Conservation (phyloP, 352 stramenopile genomes). For the Phytophthora cryptogea region DNA sequence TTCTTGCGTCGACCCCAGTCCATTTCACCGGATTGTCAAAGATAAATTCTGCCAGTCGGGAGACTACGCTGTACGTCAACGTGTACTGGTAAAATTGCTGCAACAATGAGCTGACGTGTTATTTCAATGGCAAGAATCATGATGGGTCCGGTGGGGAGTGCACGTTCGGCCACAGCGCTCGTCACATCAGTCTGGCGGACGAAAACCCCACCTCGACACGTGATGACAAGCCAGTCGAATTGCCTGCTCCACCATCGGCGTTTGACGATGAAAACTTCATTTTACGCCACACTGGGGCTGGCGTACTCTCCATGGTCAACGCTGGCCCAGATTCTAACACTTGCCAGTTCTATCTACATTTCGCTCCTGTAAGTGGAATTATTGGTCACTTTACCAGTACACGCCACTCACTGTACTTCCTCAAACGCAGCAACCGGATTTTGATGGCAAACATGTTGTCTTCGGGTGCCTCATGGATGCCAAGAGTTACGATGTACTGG, state of each 20-base stretch:
- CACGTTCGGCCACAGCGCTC: slow-evolving; percentile 72
- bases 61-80: slow-evolving; percentile 77
- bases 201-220: slow-evolving; percentile 11
- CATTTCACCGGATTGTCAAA: slow-evolving; percentile 93
- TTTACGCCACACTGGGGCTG: slow-evolving; percentile 84
- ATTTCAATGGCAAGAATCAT: slow-evolving; percentile 53
- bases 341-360: slow-evolving; percentile 96
- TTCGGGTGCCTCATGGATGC: slow-evolving; percentile 64
- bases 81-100: neutral
- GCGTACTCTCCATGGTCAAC: slow-evolving; percentile 96
- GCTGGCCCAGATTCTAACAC: slow-evolving; percentile 94
- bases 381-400: neutral
- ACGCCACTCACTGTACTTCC: neutral
- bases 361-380: slow-evolving; percentile 37
- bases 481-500: slow-evolving; percentile 51
- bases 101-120: neutral
- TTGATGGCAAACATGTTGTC: slow-evolving; percentile 86
- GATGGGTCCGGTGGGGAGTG: slow-evolving; percentile 83
- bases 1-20: slow-evolving; percentile 27
- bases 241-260: slow-evolving; percentile 13
- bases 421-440: slow-evolving; percentile 35
- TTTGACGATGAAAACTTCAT: slow-evolving; percentile 97
- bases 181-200: slow-evolving; percentile 3
- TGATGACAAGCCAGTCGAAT: slow-evolving; percentile 11
- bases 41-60: slow-evolving; percentile 92